These are phyloP conservation scores for Epichloe sylvatica DNA, from an alignment of 2,329 filamentous ascomycete species.

Conservation along the genomic window DNA sequence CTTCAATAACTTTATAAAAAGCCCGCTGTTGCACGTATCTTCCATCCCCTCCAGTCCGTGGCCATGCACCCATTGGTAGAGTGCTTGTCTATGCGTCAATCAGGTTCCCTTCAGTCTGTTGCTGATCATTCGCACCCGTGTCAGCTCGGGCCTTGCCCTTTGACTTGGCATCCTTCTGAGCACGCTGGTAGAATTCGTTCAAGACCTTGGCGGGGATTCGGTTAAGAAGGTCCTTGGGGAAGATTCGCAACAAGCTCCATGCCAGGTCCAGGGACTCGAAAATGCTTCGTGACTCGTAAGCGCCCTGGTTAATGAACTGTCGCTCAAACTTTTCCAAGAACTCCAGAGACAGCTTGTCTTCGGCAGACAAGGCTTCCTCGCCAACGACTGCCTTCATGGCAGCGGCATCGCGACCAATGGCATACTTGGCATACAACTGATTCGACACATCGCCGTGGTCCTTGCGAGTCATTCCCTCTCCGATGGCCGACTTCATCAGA, in stretches of 20 bases:
- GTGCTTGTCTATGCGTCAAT: conserved; percentile 37
- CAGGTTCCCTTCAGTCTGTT: conserved; percentile 41
- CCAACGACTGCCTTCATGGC: conserved; percentile 99
- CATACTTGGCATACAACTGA: conserved; percentile 98
- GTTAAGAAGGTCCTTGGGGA: conserved; percentile 95
- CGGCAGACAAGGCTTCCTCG: conserved; percentile 86
- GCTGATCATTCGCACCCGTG: conserved; percentile 23
- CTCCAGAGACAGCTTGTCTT: conserved; percentile 95
- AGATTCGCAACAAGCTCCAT: conserved; percentile 92
- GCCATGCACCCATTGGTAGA: background rate
- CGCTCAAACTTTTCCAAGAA: conserved; percentile 98
- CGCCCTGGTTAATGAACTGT: conserved; percentile 80
- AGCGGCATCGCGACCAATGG: conserved; percentile 93
- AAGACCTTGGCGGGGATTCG: conserved; percentile 75
- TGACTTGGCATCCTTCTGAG: conserved; percentile 46
- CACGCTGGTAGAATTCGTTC: conserved; percentile 69
- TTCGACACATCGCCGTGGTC: conserved; percentile 98
- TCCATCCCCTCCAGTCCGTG: background rate
- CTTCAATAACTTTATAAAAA: background rate
- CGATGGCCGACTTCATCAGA: conserved; percentile 99
- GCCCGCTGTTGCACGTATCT: background rate
- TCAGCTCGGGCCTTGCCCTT: conserved; percentile 44
- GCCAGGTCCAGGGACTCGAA: conserved; percentile 90
- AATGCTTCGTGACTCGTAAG: conserved; percentile 85
- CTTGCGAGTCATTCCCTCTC: conserved; percentile 88